Conservation (phyloP, 2,329 filamentous ascomycete genomes). For the Aspergillus texensis region DNA sequence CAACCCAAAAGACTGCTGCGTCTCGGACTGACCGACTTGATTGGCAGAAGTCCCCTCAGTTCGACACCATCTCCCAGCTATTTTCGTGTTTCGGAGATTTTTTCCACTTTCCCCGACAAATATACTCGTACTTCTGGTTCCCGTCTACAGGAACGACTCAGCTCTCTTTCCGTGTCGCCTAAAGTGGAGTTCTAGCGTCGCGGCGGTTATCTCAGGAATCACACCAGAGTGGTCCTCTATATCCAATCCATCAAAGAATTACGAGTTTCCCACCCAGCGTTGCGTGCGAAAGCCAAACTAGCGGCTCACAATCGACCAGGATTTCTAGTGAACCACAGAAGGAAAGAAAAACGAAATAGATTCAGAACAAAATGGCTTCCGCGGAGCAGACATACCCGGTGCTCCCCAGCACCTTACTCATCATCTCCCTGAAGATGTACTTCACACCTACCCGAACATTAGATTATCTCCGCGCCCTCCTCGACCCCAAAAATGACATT, state of each 20-base stretch:
- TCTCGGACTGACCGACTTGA: conserved; percentile 1
- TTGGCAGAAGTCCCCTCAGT: conserved; percentile 6
- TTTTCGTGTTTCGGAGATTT: conserved; percentile 1
- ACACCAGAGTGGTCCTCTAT: background rate
- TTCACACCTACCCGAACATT: conserved; percentile 53
- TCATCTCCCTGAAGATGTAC: conserved; percentile 46
- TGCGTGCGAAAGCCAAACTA: background rate
- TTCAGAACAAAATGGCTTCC: background rate
- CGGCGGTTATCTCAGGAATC: background rate
- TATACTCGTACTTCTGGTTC: background rate
- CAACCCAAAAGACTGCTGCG: background rate
- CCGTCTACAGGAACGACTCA: background rate
- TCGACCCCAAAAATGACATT: conserved; percentile 51
- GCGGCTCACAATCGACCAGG: background rate
- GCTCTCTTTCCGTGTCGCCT: background rate
- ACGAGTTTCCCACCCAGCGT: background rate
- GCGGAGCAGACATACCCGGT: conserved; percentile 27
- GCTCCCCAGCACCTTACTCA: conserved; percentile 40
- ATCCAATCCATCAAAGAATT: background rate
- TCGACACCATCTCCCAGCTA: background rate
- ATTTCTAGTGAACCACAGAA: background rate
- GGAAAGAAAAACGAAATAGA: background rate
- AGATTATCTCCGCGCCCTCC: conserved; percentile 56
- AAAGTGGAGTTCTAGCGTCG: conserved; percentile 8
- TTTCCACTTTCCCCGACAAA: background rate